Base-by-base conservation (phyloP, 1,284 basidiomycete species). In the Papiliotrema terrestris region DNA sequence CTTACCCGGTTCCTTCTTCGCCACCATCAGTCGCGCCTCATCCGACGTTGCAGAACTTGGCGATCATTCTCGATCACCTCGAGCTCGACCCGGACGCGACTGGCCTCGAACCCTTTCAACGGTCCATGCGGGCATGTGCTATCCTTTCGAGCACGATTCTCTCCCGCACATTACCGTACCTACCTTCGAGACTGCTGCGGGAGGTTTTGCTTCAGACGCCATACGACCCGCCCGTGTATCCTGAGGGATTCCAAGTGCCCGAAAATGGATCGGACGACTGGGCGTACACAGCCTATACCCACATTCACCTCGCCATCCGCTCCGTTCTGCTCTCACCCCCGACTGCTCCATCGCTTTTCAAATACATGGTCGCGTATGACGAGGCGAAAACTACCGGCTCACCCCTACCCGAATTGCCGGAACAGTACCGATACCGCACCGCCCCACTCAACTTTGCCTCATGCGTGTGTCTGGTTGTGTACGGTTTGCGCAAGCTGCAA, bases 81-180 rank as follows among this genome's bases (percentile, higher is more conserved):
- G 37, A 58, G 17, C 56, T 72, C 19, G 64, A 72, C 45, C 67
- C 44, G 38, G 11, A 54, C 15, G 2, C 41, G 2, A 47, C 55
- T 8, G 45, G 61, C 2, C 59, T 62, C 2, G 51, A 51, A 6
- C 59, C 69, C 22, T 73, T 68, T 44, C 62, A 63, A 1, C 53
- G 68, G 13, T 72, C 71, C 1, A 72, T 73, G 60, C 62, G 72
- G 4, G 76, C 75, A 9, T 60, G 74, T 8, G 75, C 74, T 19
- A 73, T 71, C 19, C 56, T 78, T 2, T 71, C 73, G 39, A 77
- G 75, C 57, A 73, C 75, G 1, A 67, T 78, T 1, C 55, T 75
- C 1, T 71, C 71, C 1, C 67, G 76, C 0, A 77, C 76, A 2
- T 59, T 77, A 0, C 76, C 76, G 3, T 66, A 74, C 13, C 58